These are phyloP conservation scores for Chenopodium formosanum DNA, from an alignment of 148 eudicot species.

Conservation along the genomic window DNA sequence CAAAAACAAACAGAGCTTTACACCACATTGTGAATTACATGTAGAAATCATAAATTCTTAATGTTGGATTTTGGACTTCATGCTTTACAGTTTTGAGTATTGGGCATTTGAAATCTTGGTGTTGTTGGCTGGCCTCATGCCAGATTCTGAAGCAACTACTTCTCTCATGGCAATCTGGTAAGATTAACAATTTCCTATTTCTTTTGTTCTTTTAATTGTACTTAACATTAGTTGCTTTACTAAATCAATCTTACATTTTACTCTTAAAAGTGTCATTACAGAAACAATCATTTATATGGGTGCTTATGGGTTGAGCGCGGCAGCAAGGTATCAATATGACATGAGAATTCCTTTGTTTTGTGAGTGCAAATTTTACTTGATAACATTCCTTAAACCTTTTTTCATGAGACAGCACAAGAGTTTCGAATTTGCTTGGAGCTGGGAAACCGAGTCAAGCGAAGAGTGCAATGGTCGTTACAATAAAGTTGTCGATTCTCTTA, in stretches of 20 bases:
- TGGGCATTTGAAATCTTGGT: constrained; percentile 59
- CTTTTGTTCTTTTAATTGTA: not conserved
- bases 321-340: not conserved
- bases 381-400: not conserved
- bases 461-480: constrained; percentile 60
- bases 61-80: not conserved
- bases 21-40: not conserved
- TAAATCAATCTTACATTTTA: no score
- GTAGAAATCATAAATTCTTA: no score
- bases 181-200: not conserved
- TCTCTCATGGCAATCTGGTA: constrained; percentile 54
- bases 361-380: not conserved
- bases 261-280: not conserved
- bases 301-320: not conserved
- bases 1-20: no score
- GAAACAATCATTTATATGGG: not conserved
- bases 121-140: constrained; percentile 72
- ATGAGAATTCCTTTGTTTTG: no score
- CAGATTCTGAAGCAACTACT: constrained; percentile 61
- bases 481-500: constrained; percentile 57
- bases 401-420: constrained; percentile 56
- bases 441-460: constrained; percentile 55
- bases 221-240: no score
- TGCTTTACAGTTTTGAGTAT: constrained; percentile 1
- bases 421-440: constrained; percentile 84